Evolutionary conservation across 371 early-diverging fungal species (phyloP), one percentile per base, ranked within the genome.

Genomic region (Funneliformis caledonium): DNA sequence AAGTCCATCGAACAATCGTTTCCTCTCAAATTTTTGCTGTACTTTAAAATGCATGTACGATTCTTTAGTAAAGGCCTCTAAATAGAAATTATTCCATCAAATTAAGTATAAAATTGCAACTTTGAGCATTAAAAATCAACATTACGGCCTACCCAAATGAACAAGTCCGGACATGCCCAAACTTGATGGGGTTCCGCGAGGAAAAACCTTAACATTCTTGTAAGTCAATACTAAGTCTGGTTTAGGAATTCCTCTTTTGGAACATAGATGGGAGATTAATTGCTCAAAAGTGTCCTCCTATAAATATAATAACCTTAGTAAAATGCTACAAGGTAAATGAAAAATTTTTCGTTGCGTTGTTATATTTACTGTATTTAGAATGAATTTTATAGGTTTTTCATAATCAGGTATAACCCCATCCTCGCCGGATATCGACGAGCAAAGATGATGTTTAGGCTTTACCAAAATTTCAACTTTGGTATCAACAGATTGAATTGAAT

Each of bases 191-290:
- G 82, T 82, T 11, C 82, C 70, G 43, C 72, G 80, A 5, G 80
- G 70, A 78, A 79, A 82, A 37, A 82, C 52, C n/a, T 61, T 80
- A 8, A 82, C 72, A 37, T 82, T 72, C 11, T 82, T 80, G 59
- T 60, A 82, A 19, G 78, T 78, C n/a, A 82, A n/a, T 12, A 82
- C 72, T 33, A 82, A 26, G 7, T 78, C 62, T 45, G 60, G 50
- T 48, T 80, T 82, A 22, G n/a, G 11, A 31, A 82, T 79, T 9
- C 42, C 11, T 64, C 69, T 82, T 14, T 14, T 47, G 10, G 33
- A 11, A 59, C 82, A 50, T 68, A 78, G 47, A 52, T 43, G 19
- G 6, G 43, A 48, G n/a, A 82, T 69, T 22, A 82, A 43, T 72
- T 52, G 47, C 26, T 81, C 82, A 69, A 82, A 82, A 52, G 48